Conservation (phyloP, 768 basidiomycete species). For the Trametes cingulata region DNA sequence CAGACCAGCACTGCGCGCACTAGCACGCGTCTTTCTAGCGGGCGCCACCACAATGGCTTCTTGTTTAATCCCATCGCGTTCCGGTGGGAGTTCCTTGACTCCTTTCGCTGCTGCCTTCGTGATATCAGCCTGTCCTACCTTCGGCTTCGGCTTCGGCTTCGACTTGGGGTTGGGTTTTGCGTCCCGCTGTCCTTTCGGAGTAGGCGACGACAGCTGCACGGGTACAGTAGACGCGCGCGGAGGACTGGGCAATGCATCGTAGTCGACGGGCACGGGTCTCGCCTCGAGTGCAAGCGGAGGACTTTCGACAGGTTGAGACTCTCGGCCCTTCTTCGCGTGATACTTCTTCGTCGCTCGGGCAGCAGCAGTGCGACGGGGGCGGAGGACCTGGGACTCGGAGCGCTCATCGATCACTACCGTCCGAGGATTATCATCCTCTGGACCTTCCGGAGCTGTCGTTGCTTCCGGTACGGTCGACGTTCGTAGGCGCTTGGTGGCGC, state of each 20-base stretch:
- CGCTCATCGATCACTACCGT: neutral
- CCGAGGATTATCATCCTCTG: neutral
- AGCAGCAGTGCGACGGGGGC: conserved; percentile 14
- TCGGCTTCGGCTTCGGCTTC: neutral
- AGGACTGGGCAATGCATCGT: conserved; percentile 35
- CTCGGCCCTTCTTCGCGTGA: conserved; percentile 33
- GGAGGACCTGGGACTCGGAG: conserved; percentile 9
- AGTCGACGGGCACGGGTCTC: conserved; percentile 25
- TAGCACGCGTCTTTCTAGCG: too few species aligned
- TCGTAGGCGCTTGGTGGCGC: neutral
- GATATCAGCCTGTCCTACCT: neutral
- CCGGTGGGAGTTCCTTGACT: too few species aligned
- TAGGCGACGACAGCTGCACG: neutral
- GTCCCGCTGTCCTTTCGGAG: neutral
- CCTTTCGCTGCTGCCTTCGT: neutral
- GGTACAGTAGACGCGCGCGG: neutral
- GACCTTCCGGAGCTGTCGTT: too few species aligned
- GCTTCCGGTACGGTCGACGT: neutral
- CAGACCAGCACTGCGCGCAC: too few species aligned
- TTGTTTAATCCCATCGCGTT: too few species aligned
- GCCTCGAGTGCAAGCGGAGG: neutral
- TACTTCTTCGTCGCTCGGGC: conserved; percentile 32
- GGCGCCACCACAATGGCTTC: too few species aligned
- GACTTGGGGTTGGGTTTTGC: neutral
- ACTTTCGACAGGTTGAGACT: conserved; percentile 31